Evolutionary conservation across 805 yeast species (phyloP).

Genomic region (Candida montana): DNA sequence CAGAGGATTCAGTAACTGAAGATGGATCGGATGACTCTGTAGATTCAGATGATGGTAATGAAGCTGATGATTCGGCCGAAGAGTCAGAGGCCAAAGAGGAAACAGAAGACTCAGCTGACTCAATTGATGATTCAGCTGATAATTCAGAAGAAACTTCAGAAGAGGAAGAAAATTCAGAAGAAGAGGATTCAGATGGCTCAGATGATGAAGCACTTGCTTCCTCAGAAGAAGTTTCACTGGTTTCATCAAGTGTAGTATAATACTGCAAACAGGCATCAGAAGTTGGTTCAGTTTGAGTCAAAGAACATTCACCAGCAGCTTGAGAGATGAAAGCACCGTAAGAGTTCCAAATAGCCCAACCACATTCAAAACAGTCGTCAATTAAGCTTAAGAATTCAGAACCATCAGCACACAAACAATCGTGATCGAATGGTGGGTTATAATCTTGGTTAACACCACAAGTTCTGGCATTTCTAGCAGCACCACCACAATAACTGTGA

Average conservation of each 20-base stretch:
- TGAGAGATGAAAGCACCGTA: slow-evolving; percentile 1
- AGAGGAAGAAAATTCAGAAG: neutral
- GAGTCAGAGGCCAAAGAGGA: neutral
- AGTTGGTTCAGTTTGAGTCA: slow-evolving; percentile 7
- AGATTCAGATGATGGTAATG: neutral
- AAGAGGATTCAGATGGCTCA: neutral
- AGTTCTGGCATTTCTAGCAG: slow-evolving; percentile 6
- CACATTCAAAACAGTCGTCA: slow-evolving; percentile 7
- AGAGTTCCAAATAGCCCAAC: slow-evolving; percentile 8
- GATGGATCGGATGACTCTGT: neutral
- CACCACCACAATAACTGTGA: slow-evolving; percentile 8
- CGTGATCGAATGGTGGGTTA: slow-evolving; percentile 6
- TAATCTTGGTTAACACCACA: slow-evolving; percentile 1
- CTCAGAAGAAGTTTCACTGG: neutral
- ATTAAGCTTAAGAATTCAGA: slow-evolving; percentile 1
- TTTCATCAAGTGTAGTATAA: neutral
- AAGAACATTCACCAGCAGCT: slow-evolving; percentile 7
- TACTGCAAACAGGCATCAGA: neutral
- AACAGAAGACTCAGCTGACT: neutral
- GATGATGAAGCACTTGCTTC: neutral
- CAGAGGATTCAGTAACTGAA: neutral
- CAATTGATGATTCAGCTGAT: too few species aligned
- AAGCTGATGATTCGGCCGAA: neutral
- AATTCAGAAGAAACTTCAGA: too few species aligned
- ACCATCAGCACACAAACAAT: slow-evolving; percentile 5